Base-by-base conservation (phyloP, 305 asterid genomes). In the Andrographis paniculata region DNA sequence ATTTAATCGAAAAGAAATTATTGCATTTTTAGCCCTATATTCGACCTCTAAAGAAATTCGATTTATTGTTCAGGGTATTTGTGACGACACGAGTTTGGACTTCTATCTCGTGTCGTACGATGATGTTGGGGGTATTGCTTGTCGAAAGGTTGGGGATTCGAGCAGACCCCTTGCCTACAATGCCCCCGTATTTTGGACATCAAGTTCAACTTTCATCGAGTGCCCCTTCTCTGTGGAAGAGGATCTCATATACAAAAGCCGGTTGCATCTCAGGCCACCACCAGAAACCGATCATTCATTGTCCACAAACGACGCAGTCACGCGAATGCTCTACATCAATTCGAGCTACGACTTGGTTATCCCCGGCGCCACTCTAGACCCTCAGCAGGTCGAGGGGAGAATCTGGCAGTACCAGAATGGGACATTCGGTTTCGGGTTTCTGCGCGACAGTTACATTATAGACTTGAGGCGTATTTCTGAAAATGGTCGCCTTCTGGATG, bases 361-460 rank as follows among this genome's bases (percentile, higher is more conserved):
- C 51, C 87, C 96, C 13, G 95, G 76, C 59, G 53, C 61, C 20
- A 28, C 73, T 0, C 54, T 22, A 20, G 78, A 69, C 68, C 80
- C 82, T 50, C 60, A 53, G 42, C 85, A 61, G 62, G 73, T 70
- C 0, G 97, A 88, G 61, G 94, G 98, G 41, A 80, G 98, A 55
- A 73, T 86, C 42, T 89, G 96, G 98, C 78, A 61, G 68, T 86
- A 86, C 28, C 56, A 50, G 46, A 66, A 82, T 47, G 93, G 95
- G 50, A 76, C 82, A 7, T 74, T 78, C 38, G 98, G 98, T 33
- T 89, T 80, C 44, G 98, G 96, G 28, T 82, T 86, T 68, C 79
- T 85, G 52, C 74, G 88, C 36, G 76, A 85, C 50, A 50, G 70
- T 56, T 64, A 60, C 43, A 59, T 77, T 45, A 47, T 74, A 45